Evolutionary conservation across 768 basidiomycete species (phyloP), one percentile per base, ranked within the genome.

Genomic region (Pholiota conissans): DNA sequence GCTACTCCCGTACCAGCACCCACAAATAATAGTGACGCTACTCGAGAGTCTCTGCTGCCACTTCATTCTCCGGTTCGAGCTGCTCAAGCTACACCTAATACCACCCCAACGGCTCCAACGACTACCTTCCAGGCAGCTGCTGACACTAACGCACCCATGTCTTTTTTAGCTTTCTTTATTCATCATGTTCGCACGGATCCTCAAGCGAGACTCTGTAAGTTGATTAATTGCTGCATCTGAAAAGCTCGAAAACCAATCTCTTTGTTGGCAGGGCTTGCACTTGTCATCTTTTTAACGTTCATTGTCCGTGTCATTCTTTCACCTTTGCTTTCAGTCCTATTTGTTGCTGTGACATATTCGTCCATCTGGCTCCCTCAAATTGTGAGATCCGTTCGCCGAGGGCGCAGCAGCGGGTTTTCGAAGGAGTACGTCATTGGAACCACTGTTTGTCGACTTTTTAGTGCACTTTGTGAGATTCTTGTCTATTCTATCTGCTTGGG

Each of bases 281-380:
- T 91, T 61, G 84, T 88, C 60, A 67, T 92, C 42, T 86, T 86
- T 55, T 71, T 94, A 56, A 83, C 88, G 11, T 72, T 90, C 56
- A 79, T 94, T 55, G 83, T 93, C 61, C 85, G 90, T 32, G 79
- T 93, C 49, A 84, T 92, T 52, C 64, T 90, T 64, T 84, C 85
- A 20, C 83, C 89, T 1, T 79, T 82, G 0, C 74, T 91, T 42
- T 81, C 87, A 7, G 76, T 91, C 63, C 61, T 87, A 16, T 84
- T 90, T 61, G 79, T 95, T 30, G 82, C 77, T 9, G 68, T 76
- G 26, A 80, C 91, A 55, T 93, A 95, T 70, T 88, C 87, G 5
- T 79, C 79, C 58, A 86, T 95, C 65, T 97, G 94, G 94, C 63
- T 89, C 4, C 87, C 91, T 3, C 94, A 95, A 71, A 92, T 97